A percentile compares a stretch with the other conserved stretches of the same genome.
Conservation (phyloP, 768 basidiomycete species). For the Holtermanniella nyarrowii region DNA sequence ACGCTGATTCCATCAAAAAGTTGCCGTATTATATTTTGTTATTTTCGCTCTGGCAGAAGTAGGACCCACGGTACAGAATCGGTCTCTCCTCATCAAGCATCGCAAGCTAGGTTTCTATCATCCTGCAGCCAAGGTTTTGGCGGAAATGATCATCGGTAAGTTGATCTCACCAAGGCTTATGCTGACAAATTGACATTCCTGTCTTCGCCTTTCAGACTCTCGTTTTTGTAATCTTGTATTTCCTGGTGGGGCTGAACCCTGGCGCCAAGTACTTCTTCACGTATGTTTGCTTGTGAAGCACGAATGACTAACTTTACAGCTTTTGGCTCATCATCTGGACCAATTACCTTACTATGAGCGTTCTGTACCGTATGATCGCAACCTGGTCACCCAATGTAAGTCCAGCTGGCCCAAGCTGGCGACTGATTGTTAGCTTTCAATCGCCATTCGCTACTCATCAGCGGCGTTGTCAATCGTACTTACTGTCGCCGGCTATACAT, state of each 20-base stretch:
- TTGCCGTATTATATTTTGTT: conserved; percentile 1
- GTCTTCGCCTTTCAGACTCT: conserved; percentile 9
- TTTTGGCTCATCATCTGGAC: not conserved
- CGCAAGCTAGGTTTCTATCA: conserved; percentile 11
- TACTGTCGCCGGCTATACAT: conserved; percentile 5
- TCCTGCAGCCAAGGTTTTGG: conserved; percentile 4
- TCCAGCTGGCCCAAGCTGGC: not conserved
- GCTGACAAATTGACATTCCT: conserved; percentile 2
- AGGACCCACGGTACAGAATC: not conserved
- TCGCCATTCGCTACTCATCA: conserved; percentile 7
- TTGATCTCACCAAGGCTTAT: not conserved
- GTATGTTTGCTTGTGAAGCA: not conserved
- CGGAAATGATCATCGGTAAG: conserved; percentile 1
- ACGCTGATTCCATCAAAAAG: not conserved
- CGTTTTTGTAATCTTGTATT: conserved; percentile 2
- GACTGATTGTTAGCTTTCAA: not conserved
- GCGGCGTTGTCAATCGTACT: conserved; percentile 2
- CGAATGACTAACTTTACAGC: not conserved
- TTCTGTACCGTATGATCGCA: conserved; percentile 7
- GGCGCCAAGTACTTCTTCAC: not conserved
- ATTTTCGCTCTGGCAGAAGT: conserved; percentile 7
- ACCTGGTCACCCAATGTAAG: conserved; percentile 6
- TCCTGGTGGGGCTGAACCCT: not conserved
- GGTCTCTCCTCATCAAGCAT: conserved; percentile 8
- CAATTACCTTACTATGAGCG: not conserved